Evolutionary conservation across 2,329 filamentous ascomycete genomes (phyloP).

Genomic region (Pyrenophora graminea): DNA sequence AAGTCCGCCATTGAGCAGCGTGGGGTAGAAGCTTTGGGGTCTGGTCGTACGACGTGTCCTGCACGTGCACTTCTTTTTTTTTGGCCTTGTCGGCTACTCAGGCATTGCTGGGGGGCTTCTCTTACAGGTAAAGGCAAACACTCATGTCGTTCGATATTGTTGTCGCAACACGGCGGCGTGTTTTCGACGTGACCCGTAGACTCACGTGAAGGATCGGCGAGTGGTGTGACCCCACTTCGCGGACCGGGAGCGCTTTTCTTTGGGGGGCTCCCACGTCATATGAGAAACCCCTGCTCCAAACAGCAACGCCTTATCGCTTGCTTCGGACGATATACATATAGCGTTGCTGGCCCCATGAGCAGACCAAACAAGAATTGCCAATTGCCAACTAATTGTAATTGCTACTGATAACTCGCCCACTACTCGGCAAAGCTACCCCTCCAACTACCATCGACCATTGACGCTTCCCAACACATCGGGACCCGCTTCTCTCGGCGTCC

Average conservation of each 20-base stretch:
- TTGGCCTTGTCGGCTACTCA: background rate
- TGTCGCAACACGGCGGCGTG: background rate
- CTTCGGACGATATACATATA: background rate
- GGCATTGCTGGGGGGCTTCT: background rate
- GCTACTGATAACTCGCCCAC: background rate
- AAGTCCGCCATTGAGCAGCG: background rate
- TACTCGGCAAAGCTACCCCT: conserved; percentile 20
- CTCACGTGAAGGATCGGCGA: conserved; percentile 5
- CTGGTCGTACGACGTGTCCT: background rate
- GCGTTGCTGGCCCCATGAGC: background rate
- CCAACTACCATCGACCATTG: conserved; percentile 7
- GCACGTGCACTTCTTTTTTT: background rate
- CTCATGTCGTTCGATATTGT: background rate
- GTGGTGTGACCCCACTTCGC: conserved; percentile 23
- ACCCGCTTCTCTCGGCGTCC: conserved; percentile 24
- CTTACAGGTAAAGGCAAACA: background rate
- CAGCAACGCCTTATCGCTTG: conserved; percentile 6
- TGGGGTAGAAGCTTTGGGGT: background rate
- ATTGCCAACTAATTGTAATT: background rate
- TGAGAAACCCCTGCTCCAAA: conserved; percentile 4
- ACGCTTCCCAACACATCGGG: conserved; percentile 30
- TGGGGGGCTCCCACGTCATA: conserved; percentile 24
- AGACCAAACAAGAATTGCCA: background rate
- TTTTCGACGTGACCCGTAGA: conserved; percentile 3
- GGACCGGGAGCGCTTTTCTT: conserved; percentile 21